phyloP scores from a whole-genome alignment of 306 rosid genomes.

The Corylus americana region DNA sequence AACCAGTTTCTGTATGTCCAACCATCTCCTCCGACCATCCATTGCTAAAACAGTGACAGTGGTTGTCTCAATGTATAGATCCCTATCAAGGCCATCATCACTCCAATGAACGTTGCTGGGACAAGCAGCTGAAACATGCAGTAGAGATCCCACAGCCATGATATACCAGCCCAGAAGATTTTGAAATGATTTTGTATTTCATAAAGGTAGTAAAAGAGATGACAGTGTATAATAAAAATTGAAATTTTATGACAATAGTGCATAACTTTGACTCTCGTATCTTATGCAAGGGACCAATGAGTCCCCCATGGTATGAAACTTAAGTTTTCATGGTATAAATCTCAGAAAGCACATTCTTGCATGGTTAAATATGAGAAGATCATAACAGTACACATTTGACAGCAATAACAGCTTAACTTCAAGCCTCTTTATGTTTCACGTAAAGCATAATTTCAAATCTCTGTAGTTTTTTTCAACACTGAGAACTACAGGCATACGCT shows the following conservation, averaged over 20 bases:
- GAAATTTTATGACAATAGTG: neutral
- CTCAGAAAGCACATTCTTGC: constrained; percentile 9
- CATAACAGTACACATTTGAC: constrained; percentile 12
- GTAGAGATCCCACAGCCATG: constrained; percentile 55
- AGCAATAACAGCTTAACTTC: constrained; percentile 18
- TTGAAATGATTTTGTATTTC: neutral
- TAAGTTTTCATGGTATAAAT: constrained; percentile 2
- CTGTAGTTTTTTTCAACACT: constrained; percentile 17
- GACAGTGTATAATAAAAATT: neutral
- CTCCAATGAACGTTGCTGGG: constrained; percentile 76
- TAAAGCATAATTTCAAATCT: constrained; percentile 16
- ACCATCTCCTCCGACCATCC: constrained; percentile 99
- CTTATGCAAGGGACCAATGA: neutral
- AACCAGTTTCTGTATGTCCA: constrained; percentile 92
- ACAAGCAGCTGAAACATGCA: constrained; percentile 52
- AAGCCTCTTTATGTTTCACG: constrained; percentile 21
- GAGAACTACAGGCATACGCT: constrained; percentile 8
- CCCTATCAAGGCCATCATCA: constrained; percentile 93
- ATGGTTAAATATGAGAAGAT: constrained; percentile 13
- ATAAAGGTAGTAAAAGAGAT: constrained; percentile 14
- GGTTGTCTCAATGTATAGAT: constrained; percentile 71
- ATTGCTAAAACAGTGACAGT: constrained; percentile 90
- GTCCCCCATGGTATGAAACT: neutral
- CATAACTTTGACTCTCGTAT: neutral
- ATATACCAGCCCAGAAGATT: constrained; percentile 3